Evolutionary conservation across 2,329 filamentous ascomycete species (phyloP).

Genomic region (Exophiala mesophila): DNA sequence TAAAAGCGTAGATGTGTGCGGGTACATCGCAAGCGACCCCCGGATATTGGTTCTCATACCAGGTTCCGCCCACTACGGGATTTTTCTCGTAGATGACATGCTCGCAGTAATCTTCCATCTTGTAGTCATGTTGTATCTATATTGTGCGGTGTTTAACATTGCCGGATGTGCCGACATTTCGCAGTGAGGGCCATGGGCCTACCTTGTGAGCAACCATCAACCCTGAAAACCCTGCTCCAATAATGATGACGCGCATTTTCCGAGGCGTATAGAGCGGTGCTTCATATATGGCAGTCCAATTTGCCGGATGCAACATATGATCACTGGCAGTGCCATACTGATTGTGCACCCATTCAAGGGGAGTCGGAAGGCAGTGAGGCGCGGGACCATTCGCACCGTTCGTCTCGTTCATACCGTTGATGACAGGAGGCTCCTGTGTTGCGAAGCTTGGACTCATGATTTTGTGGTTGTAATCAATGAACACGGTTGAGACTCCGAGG

Average conservation of each 20-base stretch:
- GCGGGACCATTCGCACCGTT: too few species aligned
- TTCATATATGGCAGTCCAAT: background rate
- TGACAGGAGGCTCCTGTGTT: too few species aligned
- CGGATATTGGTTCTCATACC: conserved; percentile 29
- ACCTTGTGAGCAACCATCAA: conserved; percentile 35
- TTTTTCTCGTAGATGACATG: conserved; percentile 28
- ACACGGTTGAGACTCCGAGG: too few species aligned
- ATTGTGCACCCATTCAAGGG: too few species aligned
- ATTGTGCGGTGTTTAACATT: too few species aligned
- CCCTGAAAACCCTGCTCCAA: conserved; percentile 39
- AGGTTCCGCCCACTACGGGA: conserved; percentile 28
- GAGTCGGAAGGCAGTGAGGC: too few species aligned
- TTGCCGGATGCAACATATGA: too few species aligned
- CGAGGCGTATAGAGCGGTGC: background rate
- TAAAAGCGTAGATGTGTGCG: conserved; percentile 14
- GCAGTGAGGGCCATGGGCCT: background rate
- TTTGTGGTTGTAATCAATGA: too few species aligned
- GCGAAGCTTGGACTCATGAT: too few species aligned
- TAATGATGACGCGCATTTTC: conserved; percentile 19
- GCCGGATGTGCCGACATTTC: background rate
- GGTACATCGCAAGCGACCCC: conserved; percentile 24
- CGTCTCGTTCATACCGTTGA: too few species aligned
- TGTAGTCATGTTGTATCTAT: conserved; percentile 34
- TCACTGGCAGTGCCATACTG: too few species aligned
- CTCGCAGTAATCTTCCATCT: conserved; percentile 12